These are phyloP conservation scores for Camellia oleifera DNA, from an alignment of 179 eudicot species.

Conservation along the genomic window DNA sequence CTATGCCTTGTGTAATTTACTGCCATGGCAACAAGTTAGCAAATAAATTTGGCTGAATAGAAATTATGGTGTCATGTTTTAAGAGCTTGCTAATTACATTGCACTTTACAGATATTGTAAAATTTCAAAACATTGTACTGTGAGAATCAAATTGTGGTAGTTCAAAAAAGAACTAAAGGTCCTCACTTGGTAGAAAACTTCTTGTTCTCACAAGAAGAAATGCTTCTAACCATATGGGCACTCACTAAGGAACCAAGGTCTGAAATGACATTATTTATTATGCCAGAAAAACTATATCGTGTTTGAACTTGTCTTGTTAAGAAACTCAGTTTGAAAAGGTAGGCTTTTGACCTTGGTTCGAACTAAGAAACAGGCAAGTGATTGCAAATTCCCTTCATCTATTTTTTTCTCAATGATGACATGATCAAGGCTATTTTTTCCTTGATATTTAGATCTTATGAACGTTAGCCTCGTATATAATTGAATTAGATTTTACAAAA, in stretches of 20 bases:
- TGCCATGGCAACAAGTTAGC: constrained; percentile 98
- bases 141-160: not conserved
- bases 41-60: not conserved
- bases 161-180: not conserved
- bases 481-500: not conserved
- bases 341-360: not conserved
- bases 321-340: no score
- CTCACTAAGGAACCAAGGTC: not conserved
- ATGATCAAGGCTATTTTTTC: not conserved
- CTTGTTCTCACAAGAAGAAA: not conserved
- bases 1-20: constrained; percentile 89
- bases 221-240: not conserved
- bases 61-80: not conserved
- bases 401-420: no score
- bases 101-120: not conserved
- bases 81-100: not conserved
- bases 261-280: not conserved
- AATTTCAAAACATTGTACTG: not conserved
- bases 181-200: not conserved
- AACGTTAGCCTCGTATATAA: not conserved
- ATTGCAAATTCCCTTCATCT: not conserved
- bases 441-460: not conserved
- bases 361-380: not conserved
- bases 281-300: no score
- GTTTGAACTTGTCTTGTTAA: no score